Evolutionary conservation across 2,329 filamentous ascomycete species (phyloP).

Genomic region (Fusarium coicis): DNA sequence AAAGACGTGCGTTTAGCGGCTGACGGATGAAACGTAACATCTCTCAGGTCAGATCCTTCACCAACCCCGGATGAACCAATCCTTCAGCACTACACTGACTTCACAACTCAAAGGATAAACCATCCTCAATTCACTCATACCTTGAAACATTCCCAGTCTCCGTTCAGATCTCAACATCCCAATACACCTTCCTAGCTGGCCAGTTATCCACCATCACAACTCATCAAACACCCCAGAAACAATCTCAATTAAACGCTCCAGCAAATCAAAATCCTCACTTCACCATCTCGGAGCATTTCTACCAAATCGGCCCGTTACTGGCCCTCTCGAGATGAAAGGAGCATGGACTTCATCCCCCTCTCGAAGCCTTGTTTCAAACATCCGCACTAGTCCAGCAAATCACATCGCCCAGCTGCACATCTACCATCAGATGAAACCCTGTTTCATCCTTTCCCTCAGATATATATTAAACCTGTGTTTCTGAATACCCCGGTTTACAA

Average conservation of each 20-base stretch:
- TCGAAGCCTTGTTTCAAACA: constrained; percentile 28
- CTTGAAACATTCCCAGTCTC: constrained; percentile 10
- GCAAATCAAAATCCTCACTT: not conserved
- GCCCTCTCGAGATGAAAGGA: constrained; percentile 32
- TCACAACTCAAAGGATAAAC: not conserved
- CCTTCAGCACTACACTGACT: not conserved
- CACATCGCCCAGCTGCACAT: not conserved
- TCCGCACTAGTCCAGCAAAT: constrained; percentile 22
- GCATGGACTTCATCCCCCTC: constrained; percentile 18
- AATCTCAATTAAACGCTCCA: not conserved
- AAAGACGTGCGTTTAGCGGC: constrained; percentile 24
- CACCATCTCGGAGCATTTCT: not conserved
- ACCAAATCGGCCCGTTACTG: constrained; percentile 26
- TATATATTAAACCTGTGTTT: constrained; percentile 30
- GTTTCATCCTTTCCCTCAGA: constrained; percentile 35
- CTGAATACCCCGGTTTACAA: constrained; percentile 7
- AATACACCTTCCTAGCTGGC: not conserved
- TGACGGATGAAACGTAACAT: constrained; percentile 11
- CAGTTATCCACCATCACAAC: not conserved
- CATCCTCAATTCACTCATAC: fast-evolving
- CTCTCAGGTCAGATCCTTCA: constrained; percentile 17
- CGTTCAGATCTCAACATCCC: not conserved
- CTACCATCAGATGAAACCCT: constrained; percentile 6
- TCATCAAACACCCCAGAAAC: not conserved
- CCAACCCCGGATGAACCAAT: not conserved